These are phyloP conservation scores for Ogataea thermomethanolica DNA, from an alignment of 805 yeast genomes.

Conservation along the genomic window DNA sequence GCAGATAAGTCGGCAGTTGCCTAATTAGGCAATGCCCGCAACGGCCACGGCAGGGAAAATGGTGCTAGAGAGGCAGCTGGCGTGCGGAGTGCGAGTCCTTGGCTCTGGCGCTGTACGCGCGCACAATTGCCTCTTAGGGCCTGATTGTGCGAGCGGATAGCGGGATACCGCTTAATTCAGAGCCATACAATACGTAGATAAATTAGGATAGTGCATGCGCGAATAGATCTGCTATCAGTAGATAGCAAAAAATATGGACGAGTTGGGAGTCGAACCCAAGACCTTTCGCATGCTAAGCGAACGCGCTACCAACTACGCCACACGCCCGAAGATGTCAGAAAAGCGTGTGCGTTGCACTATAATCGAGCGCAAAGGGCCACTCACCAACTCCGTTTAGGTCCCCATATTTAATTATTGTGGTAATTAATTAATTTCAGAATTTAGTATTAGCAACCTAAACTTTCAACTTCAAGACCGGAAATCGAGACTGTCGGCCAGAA, in stretches of 20 bases:
- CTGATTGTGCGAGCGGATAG: too few species aligned
- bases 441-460: not conserved
- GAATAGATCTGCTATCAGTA: too few species aligned
- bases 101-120: too few species aligned
- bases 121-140: too few species aligned
- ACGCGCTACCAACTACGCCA: constrained; percentile 81
- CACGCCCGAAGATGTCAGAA: constrained; percentile 47
- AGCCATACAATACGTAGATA: not conserved
- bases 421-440: not conserved
- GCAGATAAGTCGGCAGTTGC: constrained; percentile 12
- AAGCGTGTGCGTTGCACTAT: not conserved
- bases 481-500: too few species aligned
- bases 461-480: too few species aligned
- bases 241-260: constrained; percentile 42
- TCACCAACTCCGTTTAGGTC: too few species aligned
- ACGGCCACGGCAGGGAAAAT: too few species aligned
- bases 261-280: constrained; percentile 77
- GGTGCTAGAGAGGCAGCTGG: too few species aligned
- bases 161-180: too few species aligned
- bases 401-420: not conserved
- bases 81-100: too few species aligned
- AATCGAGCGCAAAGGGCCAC: too few species aligned
- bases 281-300: constrained; percentile 78
- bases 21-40: constrained; percentile 1
- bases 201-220: not conserved